These are phyloP conservation scores for Exophiala viscosa DNA, from an alignment of 2,329 filamentous ascomycete genomes.

Conservation along the genomic window DNA sequence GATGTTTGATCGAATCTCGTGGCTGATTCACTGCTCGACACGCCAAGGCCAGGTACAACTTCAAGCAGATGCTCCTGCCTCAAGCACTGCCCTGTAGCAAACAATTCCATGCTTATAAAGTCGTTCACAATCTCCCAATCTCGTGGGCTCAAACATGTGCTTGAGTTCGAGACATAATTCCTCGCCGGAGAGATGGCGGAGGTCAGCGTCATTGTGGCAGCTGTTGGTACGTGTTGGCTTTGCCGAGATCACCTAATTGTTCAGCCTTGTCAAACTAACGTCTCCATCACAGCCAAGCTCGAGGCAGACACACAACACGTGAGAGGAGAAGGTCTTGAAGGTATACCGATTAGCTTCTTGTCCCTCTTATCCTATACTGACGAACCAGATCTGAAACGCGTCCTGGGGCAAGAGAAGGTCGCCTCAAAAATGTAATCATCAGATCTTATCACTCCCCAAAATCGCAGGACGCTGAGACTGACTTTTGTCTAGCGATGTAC, in stretches of 20 bases:
- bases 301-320: constrained; percentile 26
- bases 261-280: constrained; percentile 18
- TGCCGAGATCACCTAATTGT: constrained; percentile 30
- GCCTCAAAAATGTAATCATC: constrained; percentile 6
- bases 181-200: constrained; percentile 36
- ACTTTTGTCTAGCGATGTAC: constrained; percentile 31
- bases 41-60: constrained; percentile 1
- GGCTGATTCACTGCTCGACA: too few species aligned
- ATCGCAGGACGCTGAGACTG: neutral
- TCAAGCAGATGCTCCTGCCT: neutral
- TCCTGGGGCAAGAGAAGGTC: constrained; percentile 52
- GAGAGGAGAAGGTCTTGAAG: constrained; percentile 45
- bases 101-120: neutral
- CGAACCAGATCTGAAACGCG: constrained; percentile 52
- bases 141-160: neutral
- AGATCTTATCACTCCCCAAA: neutral
- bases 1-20: too few species aligned
- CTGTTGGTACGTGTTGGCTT: constrained; percentile 30
- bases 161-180: neutral
- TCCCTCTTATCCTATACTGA: constrained; percentile 16
- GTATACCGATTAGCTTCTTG: constrained; percentile 30
- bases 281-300: constrained; percentile 34
- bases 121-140: neutral
- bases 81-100: neutral
- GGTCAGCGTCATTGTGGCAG: constrained; percentile 30